Evolutionary conservation across 352 stramenopile species (phyloP).

Genomic region (Blastocystis sp.): DNA sequence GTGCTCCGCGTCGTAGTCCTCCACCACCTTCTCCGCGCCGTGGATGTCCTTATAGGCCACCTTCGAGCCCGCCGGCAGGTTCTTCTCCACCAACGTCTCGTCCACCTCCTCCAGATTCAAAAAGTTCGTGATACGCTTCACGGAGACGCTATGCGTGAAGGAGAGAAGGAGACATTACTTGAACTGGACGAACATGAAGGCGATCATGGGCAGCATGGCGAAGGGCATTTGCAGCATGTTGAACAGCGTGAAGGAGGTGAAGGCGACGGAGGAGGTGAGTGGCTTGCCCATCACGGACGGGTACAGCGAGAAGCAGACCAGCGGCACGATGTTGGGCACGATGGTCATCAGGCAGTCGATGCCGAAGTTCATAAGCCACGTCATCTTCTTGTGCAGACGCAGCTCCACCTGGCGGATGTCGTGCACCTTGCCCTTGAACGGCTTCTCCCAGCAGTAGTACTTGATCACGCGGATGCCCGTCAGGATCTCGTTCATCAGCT

Average conservation of each 20-base stretch:
- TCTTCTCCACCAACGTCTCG: too few species aligned
- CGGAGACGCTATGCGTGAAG: too few species aligned
- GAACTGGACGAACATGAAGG: neutral
- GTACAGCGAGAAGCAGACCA: conserved; percentile 71
- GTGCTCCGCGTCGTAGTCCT: too few species aligned
- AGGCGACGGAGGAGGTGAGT: neutral
- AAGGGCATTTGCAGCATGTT: neutral
- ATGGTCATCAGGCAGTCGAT: conserved; percentile 77
- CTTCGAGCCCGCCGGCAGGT: too few species aligned
- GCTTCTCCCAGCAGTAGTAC: conserved; percentile 79
- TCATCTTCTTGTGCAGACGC: conserved; percentile 69
- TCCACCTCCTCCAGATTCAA: too few species aligned
- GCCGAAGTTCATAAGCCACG: conserved; percentile 72
- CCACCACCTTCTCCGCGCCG: too few species aligned
- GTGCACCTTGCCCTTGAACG: conserved; percentile 82
- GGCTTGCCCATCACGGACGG: conserved; percentile 9
- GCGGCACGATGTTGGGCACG: conserved; percentile 74
- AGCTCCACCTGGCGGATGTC: conserved; percentile 77
- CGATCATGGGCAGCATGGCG: neutral
- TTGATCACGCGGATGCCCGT: too few species aligned
- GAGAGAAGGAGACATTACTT: neutral
- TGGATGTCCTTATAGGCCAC: too few species aligned
- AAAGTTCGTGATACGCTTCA: too few species aligned
- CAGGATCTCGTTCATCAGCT: too few species aligned
- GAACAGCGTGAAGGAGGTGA: conserved; percentile 15